Percentiles rank a stretch among this genome's conserved stretches.
phyloP scores from a whole-genome alignment of 306 rosid genomes.

The Ceratonia siliqua region DNA sequence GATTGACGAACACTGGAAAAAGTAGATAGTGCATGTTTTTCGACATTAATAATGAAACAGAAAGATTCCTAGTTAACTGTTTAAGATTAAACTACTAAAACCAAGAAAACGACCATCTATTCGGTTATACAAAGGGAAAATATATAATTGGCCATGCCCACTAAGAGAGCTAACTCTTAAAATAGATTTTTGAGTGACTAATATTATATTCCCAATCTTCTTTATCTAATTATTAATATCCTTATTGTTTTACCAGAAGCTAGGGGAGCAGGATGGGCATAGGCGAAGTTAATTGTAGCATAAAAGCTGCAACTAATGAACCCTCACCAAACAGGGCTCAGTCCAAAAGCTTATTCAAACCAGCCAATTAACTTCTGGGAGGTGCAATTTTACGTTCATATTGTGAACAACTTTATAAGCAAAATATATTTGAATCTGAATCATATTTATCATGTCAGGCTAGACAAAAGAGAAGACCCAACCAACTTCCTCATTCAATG shows the following conservation, averaged over 20 bases:
- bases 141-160: not conserved
- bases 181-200: not conserved
- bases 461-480: not conserved
- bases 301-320: conserved; percentile 15
- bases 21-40: not conserved
- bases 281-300: not conserved
- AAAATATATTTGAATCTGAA: no score
- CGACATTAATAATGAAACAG: not conserved
- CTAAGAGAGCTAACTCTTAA: conserved; percentile 6
- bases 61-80: not conserved
- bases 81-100: conserved; percentile 13
- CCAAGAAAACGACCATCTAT: conserved; percentile 29
- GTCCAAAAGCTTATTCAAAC: not conserved
- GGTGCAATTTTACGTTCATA: not conserved
- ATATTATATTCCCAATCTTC: not conserved
- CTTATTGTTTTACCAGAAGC: not conserved
- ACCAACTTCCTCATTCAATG: no score
- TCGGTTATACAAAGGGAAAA: not conserved
- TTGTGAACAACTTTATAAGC: not conserved
- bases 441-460: not conserved
- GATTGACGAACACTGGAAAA: not conserved
- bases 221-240: not conserved
- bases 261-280: not conserved
- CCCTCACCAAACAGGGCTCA: conserved; percentile 19
- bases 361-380: not conserved